A percentile compares a stretch with the other conserved stretches of the same genome.
Evolutionary conservation across 2,329 filamentous ascomycete species (phyloP).

Genomic region (Cordyceps cateniannulata): DNA sequence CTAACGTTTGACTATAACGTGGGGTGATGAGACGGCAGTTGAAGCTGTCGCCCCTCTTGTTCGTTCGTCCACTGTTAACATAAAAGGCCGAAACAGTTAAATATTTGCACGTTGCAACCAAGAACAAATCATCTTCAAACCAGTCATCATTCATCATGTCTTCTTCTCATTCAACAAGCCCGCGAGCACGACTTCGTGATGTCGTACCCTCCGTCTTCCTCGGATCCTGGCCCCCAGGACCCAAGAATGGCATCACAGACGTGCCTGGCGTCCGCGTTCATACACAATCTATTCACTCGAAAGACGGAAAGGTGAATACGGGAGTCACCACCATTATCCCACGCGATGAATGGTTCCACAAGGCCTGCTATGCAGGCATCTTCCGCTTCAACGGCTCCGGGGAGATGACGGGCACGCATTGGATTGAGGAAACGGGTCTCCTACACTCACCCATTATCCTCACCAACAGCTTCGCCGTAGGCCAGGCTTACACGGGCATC

Average conservation of each 20-base stretch:
- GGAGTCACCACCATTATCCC: conserved; percentile 39
- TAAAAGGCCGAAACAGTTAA: not conserved
- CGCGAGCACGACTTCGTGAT: conserved; percentile 26
- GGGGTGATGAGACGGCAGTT: not conserved
- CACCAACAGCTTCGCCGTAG: conserved; percentile 49
- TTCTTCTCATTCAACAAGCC: not conserved
- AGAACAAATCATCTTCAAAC: not conserved
- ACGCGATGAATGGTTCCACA: conserved; percentile 31
- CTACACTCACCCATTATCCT: conserved; percentile 49
- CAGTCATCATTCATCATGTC: not conserved
- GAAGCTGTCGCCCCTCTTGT: not conserved
- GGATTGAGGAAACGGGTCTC: conserved; percentile 51
- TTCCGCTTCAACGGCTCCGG: conserved; percentile 55
- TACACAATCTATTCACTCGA: conserved; percentile 30
- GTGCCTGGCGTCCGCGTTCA: conserved; percentile 35
- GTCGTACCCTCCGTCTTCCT: conserved; percentile 32
- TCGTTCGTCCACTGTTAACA: not conserved
- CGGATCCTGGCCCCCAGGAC: conserved; percentile 31
- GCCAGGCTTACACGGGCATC: conserved; percentile 48
- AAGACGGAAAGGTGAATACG: conserved; percentile 30
- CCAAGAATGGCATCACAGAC: conserved; percentile 38
- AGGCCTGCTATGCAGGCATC: conserved; percentile 35
- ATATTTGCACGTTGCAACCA: no score
- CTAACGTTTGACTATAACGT: not conserved
- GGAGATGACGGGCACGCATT: conserved; percentile 51